Evolutionary conservation across 2,329 filamentous ascomycete genomes (phyloP).

Genomic region (Chaetomiaceae sp.): DNA sequence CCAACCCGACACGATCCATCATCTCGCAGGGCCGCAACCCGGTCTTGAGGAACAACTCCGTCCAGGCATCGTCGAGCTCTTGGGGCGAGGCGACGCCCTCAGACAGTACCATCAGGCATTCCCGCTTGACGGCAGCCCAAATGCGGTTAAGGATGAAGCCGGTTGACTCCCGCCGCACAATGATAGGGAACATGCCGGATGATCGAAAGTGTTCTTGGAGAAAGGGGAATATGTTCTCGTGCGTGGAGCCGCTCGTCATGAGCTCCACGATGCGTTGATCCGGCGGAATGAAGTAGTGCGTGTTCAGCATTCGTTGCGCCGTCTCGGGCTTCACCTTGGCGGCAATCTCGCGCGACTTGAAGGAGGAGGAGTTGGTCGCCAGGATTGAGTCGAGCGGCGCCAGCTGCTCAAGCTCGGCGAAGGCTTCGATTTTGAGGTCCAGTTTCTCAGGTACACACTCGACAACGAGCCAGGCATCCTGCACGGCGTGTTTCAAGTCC

Average conservation of each 20-base stretch:
- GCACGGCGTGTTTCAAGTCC: slow-evolving; percentile 34
- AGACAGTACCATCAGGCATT: slow-evolving; percentile 37
- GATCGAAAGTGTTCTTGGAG: slow-evolving; percentile 34
- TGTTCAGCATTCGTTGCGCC: slow-evolving; percentile 37
- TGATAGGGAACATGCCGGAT: slow-evolving; percentile 35
- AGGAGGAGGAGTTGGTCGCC: slow-evolving; percentile 45
- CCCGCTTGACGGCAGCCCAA: slow-evolving; percentile 7
- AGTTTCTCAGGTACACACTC: slow-evolving; percentile 47
- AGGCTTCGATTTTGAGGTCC: slow-evolving; percentile 41
- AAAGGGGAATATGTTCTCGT: slow-evolving; percentile 37
- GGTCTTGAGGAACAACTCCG: slow-evolving; percentile 31
- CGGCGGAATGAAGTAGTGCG: slow-evolving; percentile 47
- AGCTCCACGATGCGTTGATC: slow-evolving; percentile 41
- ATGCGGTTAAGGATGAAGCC: slow-evolving; percentile 42
- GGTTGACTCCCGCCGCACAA: slow-evolving; percentile 42
- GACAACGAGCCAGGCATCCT: slow-evolving; percentile 46
- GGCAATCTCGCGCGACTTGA: slow-evolving; percentile 43
- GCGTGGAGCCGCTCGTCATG: slow-evolving; percentile 45
- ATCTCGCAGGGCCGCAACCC: slow-evolving; percentile 26
- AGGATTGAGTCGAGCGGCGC: slow-evolving; percentile 44
- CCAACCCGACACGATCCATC: slow-evolving; percentile 46
- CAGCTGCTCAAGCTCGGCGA: slow-evolving; percentile 38
- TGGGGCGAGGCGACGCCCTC: slow-evolving; percentile 37
- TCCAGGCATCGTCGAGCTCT: slow-evolving; percentile 43
- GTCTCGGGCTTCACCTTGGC: slow-evolving; percentile 35